Percentiles rank a stretch among this genome's conserved stretches.
Evolutionary conservation across 2,329 filamentous ascomycete genomes (phyloP).

Genomic region (Aspergillus sp.): DNA sequence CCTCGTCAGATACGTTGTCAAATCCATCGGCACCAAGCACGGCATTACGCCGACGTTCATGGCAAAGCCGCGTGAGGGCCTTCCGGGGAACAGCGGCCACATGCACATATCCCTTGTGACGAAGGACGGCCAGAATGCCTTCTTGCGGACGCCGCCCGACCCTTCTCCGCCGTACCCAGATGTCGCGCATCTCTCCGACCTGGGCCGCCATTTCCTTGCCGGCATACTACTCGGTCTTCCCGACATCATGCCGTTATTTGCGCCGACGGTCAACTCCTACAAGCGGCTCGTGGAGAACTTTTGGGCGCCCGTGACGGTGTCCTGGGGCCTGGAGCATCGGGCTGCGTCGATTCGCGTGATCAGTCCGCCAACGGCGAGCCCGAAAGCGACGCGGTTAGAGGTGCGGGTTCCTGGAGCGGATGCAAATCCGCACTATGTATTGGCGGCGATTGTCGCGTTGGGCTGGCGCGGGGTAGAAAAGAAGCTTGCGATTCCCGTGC

Average conservation of each 20-base stretch:
- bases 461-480: slow-evolving; percentile 92
- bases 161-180: slow-evolving; percentile 71
- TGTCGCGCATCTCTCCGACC: slow-evolving; percentile 75
- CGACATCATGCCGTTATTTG: slow-evolving; percentile 92
- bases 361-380: slow-evolving; percentile 78
- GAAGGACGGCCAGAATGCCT: slow-evolving; percentile 76
- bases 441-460: slow-evolving; percentile 80
- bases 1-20: slow-evolving; percentile 68
- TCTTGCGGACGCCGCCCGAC: slow-evolving; percentile 72
- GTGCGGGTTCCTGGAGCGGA: slow-evolving; percentile 93
- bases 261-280: slow-evolving; percentile 95
- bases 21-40: slow-evolving; percentile 80
- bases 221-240: slow-evolving; percentile 85
- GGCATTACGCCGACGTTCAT: slow-evolving; percentile 98
- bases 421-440: slow-evolving; percentile 81
- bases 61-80: slow-evolving; percentile 88
- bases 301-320: slow-evolving; percentile 97
- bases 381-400: slow-evolving; percentile 87
- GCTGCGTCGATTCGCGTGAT: slow-evolving; percentile 89
- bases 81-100: slow-evolving; percentile 93
- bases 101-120: slow-evolving; percentile 91
- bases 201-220: slow-evolving; percentile 90
- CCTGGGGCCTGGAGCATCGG: slow-evolving; percentile 94
- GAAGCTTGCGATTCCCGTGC: slow-evolving; percentile 78
- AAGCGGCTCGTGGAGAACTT: slow-evolving; percentile 98